Evolutionary conservation across 805 yeast species (phyloP), one percentile per base, ranked within the genome.

Genomic region (Saturnispora halmiae): DNA sequence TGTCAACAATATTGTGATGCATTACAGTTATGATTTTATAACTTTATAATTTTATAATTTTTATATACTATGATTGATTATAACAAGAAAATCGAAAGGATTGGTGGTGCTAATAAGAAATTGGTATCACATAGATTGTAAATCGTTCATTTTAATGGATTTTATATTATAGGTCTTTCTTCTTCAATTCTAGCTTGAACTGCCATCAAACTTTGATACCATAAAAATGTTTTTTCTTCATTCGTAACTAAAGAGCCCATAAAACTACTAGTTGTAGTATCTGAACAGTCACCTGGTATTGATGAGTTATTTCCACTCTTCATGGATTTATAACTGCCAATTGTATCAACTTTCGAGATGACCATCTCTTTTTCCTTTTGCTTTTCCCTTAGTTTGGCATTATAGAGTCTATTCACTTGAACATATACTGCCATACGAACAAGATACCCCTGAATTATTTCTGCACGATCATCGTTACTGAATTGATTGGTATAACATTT

Each of bases 361-460:
- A 7, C 9, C n/a, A 19, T 37, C 15, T 39, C 32, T 15, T 33
- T 26, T 6, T 48, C 47, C 18, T 38, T 35, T 40, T 46, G 42
- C 22, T 50, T 42, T 10, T 39, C 4, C 44, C 53, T 56, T 2
- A 68, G 41, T 19, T 66, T 55, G 2, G 77, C 79, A 49, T 70
- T 72, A 55, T 70, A 79, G 9, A 81, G 71, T 36, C 88, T 59
- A 9, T 73, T 74, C n/a, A 78, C 73, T 57, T 81, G 88, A 13
- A 79, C 74, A 42, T 72, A 67, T 40, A 75, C 69, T 13, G 83
- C 82, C 36, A 80, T 50, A 34, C 61, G 67, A 16, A 59, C 62
- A 24, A 79, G 59, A 52, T 75, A 81, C 8, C 55, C 56, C 20
- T 60, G 44, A 13, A 80, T 70, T 22, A 79, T 70, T 13, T 45